phyloP scores from a whole-genome alignment of 768 basidiomycete genomes.

The Auricularia cornea region DNA sequence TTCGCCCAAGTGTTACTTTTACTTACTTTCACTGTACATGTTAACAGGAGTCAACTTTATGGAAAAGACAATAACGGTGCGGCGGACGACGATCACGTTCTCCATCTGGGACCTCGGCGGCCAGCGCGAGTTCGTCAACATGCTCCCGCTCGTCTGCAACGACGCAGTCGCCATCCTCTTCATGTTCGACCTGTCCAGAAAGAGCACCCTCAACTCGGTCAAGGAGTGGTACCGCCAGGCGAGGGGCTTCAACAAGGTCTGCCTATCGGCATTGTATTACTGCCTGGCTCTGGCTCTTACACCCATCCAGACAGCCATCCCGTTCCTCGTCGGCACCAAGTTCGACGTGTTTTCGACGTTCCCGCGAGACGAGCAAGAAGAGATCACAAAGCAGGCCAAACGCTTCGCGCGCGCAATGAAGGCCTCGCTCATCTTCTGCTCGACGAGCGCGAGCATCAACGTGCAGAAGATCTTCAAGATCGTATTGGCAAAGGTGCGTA shows the following conservation, averaged over 20 bases:
- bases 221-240: conserved; percentile 99
- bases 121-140: conserved; percentile 71
- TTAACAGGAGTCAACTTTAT: conserved; percentile 90
- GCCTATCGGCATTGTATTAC: conserved; percentile 13
- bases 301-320: conserved; percentile 78
- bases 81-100: conserved; percentile 98
- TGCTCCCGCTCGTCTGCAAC: conserved; percentile 96
- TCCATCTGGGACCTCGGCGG: conserved; percentile 98
- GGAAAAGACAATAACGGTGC: conserved; percentile 99
- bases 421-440: conserved; percentile 98
- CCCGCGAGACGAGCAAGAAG: conserved; percentile 96
- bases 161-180: conserved; percentile 99
- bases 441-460: conserved; percentile 97
- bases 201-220: conserved; percentile 94
- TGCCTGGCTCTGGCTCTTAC: neutral
- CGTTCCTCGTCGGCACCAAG: conserved; percentile 97
- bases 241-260: conserved; percentile 95
- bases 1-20: conserved; percentile 3
- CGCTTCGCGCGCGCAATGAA: conserved; percentile 99
- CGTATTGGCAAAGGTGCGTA: conserved; percentile 69
- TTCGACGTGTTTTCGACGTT: conserved; percentile 96
- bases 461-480: conserved; percentile 99
- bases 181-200: conserved; percentile 99
- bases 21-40: conserved; percentile 13
- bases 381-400: conserved; percentile 97